Evolutionary conservation across 805 yeast genomes (phyloP).

Genomic region (Saturnispora serradocipensis): DNA sequence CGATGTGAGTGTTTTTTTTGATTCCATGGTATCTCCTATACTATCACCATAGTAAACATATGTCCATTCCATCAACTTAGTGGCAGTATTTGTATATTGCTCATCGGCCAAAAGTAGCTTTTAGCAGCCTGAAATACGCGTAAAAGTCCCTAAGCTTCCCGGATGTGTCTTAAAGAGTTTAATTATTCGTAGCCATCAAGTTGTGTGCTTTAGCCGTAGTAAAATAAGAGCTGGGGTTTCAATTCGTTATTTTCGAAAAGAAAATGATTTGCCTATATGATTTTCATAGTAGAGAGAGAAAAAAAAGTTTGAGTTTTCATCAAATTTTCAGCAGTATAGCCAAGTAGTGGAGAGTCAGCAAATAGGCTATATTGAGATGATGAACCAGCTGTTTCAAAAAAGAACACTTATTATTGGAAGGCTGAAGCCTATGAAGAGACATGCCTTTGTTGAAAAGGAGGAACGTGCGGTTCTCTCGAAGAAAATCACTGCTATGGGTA

Average conservation of each 20-base stretch:
- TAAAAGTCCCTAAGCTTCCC: no score
- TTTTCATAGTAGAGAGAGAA: neutral
- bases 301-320: neutral
- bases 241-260: neutral
- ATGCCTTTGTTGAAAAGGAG: neutral
- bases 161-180: no score
- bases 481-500: conserved; percentile 21
- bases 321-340: neutral
- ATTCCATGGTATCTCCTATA: no score
- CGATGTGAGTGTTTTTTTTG: no score
- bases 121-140: no score
- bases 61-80: no score
- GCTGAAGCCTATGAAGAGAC: conserved; percentile 17
- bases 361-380: neutral
- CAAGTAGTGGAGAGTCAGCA: neutral
- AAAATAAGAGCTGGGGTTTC: neutral
- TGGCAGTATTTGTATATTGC: no score
- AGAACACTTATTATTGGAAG: conserved; percentile 25
- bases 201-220: no score
- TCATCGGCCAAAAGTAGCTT: no score
- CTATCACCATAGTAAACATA: no score
- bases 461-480: conserved; percentile 23
- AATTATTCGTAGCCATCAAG: no score
- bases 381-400: conserved; percentile 9
- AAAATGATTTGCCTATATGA: neutral